Base-by-base conservation (phyloP, 495 filamentous ascomycete genomes). In the Cairneyella variabilis region DNA sequence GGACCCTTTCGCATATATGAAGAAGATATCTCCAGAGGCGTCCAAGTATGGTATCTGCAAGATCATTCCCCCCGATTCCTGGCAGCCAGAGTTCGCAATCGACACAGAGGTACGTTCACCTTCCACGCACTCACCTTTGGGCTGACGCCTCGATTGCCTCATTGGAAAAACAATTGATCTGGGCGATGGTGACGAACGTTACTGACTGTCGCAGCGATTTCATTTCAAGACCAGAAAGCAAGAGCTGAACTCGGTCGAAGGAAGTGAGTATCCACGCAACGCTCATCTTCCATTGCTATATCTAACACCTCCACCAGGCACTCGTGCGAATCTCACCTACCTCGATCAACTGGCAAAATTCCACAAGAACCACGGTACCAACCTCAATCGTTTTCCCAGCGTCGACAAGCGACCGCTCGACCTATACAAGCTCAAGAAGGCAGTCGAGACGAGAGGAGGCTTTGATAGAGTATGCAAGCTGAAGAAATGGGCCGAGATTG, bases 401-500 rank as follows among this genome's bases (percentile, higher is more conserved):
- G 93, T 99, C 61, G 93, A 99, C 72, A 99, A 99, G 71, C 90
- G 95, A 34, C 93, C 93, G 1, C 78, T 99, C 41, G 95, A 99
- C 63, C 73, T 99, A 12, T 97, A 96, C 73, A 89, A 90, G 53
- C 73, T 99, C 47, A 97, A 97, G 68, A 97, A 97, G 69, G 91
- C 93, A 0, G 93, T 99, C 12, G 93, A 97, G 66, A 80, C 83
- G 34, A 82, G 91, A 38, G 93, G 93, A 25, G 93, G 93, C 0
- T 99, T 99, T 61, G 90, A 96, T 34, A 84, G 84, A 56, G 93
- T 99, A 32, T 97, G 95, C 76, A 97, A 95, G 71, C 77, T 83
- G 44, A 99, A 99, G 69, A 97, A 96, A 74, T 99, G 93, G 93
- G 93, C 93, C 0, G 93, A 99, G 68, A 97, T 99, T 56, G 93